Conservation (phyloP, 1,284 basidiomycete species). For the Ceratobasidium sp. region DNA sequence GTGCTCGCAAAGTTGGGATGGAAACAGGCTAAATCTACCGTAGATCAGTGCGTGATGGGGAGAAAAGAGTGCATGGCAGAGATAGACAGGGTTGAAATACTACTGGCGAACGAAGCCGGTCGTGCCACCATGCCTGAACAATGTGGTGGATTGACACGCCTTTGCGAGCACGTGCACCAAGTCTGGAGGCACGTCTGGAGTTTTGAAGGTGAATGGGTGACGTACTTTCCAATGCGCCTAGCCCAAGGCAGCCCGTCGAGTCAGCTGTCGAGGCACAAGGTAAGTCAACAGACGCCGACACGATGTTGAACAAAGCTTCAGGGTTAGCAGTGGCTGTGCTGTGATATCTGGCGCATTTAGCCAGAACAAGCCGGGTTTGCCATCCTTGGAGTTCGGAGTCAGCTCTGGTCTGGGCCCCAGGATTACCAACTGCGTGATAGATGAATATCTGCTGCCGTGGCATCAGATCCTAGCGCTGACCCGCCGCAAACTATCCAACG, state of each 20-base stretch:
- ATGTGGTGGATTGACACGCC: slow-evolving; percentile 23
- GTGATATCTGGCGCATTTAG: background rate
- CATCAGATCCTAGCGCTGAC: slow-evolving; percentile 22
- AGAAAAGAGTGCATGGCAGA: slow-evolving; percentile 21
- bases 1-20: slow-evolving; percentile 44
- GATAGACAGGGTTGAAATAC: slow-evolving; percentile 34
- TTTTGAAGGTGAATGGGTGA: background rate
- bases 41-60: slow-evolving; percentile 40
- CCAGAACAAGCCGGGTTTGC: slow-evolving; percentile 13
- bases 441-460: background rate
- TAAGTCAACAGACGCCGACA: background rate
- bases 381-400: background rate
- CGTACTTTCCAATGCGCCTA: slow-evolving; percentile 3
- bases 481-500: slow-evolving; percentile 39
- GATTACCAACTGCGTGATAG: background rate
- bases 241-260: slow-evolving; percentile 3
- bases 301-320: slow-evolving; percentile 30
- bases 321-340: slow-evolving; percentile 28
- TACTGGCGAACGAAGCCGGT: slow-evolving; percentile 1
- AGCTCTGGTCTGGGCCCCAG: background rate
- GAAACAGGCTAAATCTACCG: slow-evolving; percentile 22
- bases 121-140: slow-evolving; percentile 25
- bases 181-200: background rate
- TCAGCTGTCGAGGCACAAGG: background rate
- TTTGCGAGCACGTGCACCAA: slow-evolving; percentile 22